Percentiles rank a stretch among this genome's conserved stretches.
Evolutionary conservation across 2,329 filamentous ascomycete species (phyloP).

Genomic region (Massarina eburnea): DNA sequence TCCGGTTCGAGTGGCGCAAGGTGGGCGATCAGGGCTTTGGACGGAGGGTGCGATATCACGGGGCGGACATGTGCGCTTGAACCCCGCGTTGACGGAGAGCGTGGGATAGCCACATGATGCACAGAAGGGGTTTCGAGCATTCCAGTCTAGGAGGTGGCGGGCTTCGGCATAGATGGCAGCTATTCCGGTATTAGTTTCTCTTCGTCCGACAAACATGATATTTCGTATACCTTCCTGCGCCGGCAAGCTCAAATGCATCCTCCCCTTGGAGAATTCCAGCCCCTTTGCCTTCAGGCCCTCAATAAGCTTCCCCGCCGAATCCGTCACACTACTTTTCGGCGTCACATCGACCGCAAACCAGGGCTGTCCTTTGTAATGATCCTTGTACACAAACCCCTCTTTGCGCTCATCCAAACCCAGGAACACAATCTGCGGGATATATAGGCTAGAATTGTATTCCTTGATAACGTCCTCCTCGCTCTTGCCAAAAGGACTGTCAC

Average conservation of each 20-base stretch:
- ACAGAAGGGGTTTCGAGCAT: slow-evolving; percentile 88
- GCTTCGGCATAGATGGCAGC: slow-evolving; percentile 91
- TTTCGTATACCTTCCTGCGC: slow-evolving; percentile 59
- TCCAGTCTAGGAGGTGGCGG: slow-evolving; percentile 90
- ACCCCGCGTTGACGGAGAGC: slow-evolving; percentile 75
- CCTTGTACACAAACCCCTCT: slow-evolving; percentile 62
- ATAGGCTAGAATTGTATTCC: slow-evolving; percentile 70
- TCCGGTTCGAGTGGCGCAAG: slow-evolving; percentile 80
- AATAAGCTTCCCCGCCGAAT: slow-evolving; percentile 64
- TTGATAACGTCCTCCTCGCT: slow-evolving; percentile 73
- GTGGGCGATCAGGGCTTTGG: slow-evolving; percentile 56
- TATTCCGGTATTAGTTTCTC: slow-evolving; percentile 37
- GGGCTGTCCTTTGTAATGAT: slow-evolving; percentile 73
- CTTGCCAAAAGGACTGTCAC: slow-evolving; percentile 68
- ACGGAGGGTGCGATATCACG: slow-evolving; percentile 60
- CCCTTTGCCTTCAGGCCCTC: slow-evolving; percentile 62
- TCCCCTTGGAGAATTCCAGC: slow-evolving; percentile 66
- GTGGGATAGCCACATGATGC: slow-evolving; percentile 84
- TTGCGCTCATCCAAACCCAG: slow-evolving; percentile 75
- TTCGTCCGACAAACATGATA: neutral
- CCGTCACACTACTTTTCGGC: slow-evolving; percentile 64
- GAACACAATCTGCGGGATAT: slow-evolving; percentile 75
- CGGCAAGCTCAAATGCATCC: slow-evolving; percentile 62
- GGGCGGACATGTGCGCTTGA: slow-evolving; percentile 77
- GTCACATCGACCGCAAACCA: slow-evolving; percentile 92